Percentiles rank a stretch among this genome's conserved stretches.
phyloP scores from a whole-genome alignment of 306 rosid species.

The Quercus berberidifolia region DNA sequence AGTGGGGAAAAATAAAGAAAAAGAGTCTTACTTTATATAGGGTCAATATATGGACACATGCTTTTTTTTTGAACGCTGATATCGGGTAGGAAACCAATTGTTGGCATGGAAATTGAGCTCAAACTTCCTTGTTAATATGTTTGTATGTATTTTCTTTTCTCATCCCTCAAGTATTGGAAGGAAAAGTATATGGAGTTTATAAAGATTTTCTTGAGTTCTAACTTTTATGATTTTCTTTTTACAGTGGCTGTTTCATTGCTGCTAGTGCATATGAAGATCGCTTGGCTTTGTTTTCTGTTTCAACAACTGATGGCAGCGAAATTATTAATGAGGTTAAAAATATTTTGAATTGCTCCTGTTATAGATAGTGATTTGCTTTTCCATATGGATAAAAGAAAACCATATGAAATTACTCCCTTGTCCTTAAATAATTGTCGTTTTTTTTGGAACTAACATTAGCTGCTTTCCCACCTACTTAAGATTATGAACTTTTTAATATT shows the following conservation, averaged over 20 bases:
- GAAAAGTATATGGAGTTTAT: constrained; percentile 13
- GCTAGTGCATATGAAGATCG: constrained; percentile 79
- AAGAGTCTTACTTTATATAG: not conserved
- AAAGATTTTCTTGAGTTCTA: constrained; percentile 14
- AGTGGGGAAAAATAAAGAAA: not conserved
- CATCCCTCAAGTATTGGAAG: not conserved
- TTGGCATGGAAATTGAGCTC: not conserved
- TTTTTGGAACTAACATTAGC: not conserved
- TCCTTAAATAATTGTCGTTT: not conserved
- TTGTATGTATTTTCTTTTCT: constrained; percentile 1
- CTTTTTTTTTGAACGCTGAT: not conserved
- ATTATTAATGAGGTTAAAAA: constrained; percentile 71
- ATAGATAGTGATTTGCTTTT: constrained; percentile 18
- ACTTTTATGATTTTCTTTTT: constrained; percentile 30
- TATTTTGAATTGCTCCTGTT: constrained; percentile 14
- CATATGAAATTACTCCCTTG: not conserved
- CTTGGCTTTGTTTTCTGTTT: constrained; percentile 80
- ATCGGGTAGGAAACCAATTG: not conserved
- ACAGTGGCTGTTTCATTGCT: constrained; percentile 96
- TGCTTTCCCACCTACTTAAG: not conserved
- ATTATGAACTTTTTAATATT: not conserved
- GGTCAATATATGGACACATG: not conserved
- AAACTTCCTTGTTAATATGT: not conserved
- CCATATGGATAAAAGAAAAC: constrained; percentile 5
- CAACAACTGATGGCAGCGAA: constrained; percentile 51